Evolutionary conservation across 106 monocot genomes (phyloP).

Genomic region (Allium fistulosum): DNA sequence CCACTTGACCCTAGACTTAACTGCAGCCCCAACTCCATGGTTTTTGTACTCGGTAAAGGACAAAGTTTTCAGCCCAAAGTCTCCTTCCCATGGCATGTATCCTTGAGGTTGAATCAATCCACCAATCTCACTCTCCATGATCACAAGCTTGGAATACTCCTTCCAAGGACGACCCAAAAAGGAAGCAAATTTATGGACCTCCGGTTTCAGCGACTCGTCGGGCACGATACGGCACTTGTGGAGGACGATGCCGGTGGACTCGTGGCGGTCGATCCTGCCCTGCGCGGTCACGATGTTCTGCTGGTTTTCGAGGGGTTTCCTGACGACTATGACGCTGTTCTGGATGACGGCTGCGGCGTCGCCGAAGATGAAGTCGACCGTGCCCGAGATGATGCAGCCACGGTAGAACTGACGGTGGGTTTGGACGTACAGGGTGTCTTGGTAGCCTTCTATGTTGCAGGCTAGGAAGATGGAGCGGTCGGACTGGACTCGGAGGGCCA

Average conservation of each 20-base stretch:
- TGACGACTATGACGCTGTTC: conserved; percentile 51
- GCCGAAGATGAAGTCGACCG: conserved; percentile 83
- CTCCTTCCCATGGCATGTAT: conserved; percentile 51
- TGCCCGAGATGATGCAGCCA: conserved; percentile 66
- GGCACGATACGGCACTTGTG: conserved; percentile 49
- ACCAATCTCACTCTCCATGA: conserved; percentile 61
- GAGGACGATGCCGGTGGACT: conserved; percentile 61
- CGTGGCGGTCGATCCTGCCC: conserved; percentile 49
- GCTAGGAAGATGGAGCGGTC: conserved; percentile 55
- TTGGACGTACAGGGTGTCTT: conserved; percentile 78
- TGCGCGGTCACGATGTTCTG: conserved; percentile 58
- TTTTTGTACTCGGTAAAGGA: conserved; percentile 60
- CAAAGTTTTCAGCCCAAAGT: conserved; percentile 37
- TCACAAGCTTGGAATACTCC: conserved; percentile 38
- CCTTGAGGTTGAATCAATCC: conserved; percentile 46
- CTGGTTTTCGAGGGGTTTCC: conserved; percentile 44
- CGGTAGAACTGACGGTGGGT: conserved; percentile 83
- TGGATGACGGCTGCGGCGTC: conserved; percentile 86
- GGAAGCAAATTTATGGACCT: conserved; percentile 3
- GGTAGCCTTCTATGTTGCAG: conserved; percentile 67
- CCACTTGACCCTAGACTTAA: conserved; percentile 39
- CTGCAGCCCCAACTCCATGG: conserved; percentile 31
- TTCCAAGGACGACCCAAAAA: conserved; percentile 77
- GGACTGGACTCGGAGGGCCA: conserved; percentile 63
- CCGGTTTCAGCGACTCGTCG: conserved; percentile 20